Percentiles rank a stretch among this genome's conserved stretches.
Conservation (phyloP, 352 stramenopile species). For the Globisporangium takayamanum region DNA sequence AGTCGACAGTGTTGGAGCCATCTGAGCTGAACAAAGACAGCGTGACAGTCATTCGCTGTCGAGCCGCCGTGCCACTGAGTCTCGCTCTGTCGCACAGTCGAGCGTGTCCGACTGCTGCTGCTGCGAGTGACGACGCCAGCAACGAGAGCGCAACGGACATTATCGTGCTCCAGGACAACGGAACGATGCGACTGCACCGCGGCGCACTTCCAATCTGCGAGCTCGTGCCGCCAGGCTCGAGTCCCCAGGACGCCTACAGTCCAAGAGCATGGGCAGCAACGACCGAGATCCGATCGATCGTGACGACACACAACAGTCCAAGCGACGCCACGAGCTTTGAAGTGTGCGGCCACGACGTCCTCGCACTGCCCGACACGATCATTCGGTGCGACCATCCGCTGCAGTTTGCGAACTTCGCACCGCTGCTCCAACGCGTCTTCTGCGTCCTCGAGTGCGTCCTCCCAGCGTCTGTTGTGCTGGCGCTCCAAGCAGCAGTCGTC, state of each 20-base stretch:
- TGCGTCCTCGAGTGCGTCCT: constrained; percentile 23
- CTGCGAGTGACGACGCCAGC: neutral
- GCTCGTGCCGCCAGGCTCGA: constrained; percentile 14
- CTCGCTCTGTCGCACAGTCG: neutral
- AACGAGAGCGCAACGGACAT: constrained; percentile 21
- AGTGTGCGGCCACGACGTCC: constrained; percentile 17
- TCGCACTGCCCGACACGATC: constrained; percentile 14
- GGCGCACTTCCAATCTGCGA: constrained; percentile 25
- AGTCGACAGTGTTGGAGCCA: neutral
- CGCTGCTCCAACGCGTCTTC: constrained; percentile 31
- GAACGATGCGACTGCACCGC: constrained; percentile 27
- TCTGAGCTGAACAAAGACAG: neutral
- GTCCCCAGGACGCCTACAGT: constrained; percentile 1
- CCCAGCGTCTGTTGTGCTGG: constrained; percentile 12
- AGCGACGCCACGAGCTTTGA: constrained; percentile 20
- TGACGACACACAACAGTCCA: neutral
- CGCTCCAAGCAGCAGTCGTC: constrained; percentile 8
- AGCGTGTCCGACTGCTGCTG: neutral
- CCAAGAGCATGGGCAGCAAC: constrained; percentile 11
- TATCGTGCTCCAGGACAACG: constrained; percentile 28
- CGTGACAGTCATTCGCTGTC: constrained; percentile 24
- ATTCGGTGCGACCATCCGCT: constrained; percentile 41
- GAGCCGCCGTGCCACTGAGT: constrained; percentile 33
- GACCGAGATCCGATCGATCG: constrained; percentile 22
- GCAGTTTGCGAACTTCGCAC: constrained; percentile 11